phyloP scores from a whole-genome alignment of 208 protist genomes.

The Leishmania mexicana region DNA sequence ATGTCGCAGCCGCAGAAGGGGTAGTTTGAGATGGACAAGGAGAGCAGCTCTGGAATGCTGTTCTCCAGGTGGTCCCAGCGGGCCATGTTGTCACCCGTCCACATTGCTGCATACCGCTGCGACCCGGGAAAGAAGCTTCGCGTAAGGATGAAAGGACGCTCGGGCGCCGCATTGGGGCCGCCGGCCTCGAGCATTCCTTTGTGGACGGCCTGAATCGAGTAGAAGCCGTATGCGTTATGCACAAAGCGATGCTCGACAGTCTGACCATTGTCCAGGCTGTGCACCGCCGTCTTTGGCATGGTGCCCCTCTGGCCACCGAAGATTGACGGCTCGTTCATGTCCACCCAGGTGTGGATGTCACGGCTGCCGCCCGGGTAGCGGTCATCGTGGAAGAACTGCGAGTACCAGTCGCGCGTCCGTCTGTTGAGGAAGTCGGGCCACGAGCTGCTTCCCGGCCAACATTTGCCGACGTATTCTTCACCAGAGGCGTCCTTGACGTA shows the following conservation, averaged over 20 bases:
- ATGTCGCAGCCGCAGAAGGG: constrained; percentile 97
- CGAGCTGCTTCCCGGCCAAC: constrained; percentile 96
- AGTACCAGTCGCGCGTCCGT: constrained; percentile 94
- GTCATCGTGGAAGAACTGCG: constrained; percentile 86
- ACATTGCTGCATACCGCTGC: constrained; percentile 97
- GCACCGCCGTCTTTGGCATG: constrained; percentile 94
- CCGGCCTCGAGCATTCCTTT: constrained; percentile 85
- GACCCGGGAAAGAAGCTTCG: constrained; percentile 98
- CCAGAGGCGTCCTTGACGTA: constrained; percentile 89
- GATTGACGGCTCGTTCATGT: constrained; percentile 99
- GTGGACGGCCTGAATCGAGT: constrained; percentile 87
- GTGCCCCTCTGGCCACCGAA: constrained; percentile 96
- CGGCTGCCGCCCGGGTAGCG: constrained; percentile 87
- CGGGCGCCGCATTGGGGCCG: constrained; percentile 23
- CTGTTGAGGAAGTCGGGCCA: constrained; percentile 96
- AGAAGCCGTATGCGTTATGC: constrained; percentile 98
- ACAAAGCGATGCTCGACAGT: constrained; percentile 94
- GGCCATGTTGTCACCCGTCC: constrained; percentile 98
- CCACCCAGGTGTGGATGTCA: constrained; percentile 98
- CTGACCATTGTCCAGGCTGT: constrained; percentile 65
- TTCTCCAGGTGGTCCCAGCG: constrained; percentile 95
- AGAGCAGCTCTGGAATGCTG: constrained; percentile 96
- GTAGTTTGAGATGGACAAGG: constrained; percentile 95
- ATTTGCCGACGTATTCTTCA: constrained; percentile 93
- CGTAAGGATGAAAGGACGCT: constrained; percentile 98